phyloP scores from a whole-genome alignment of 2,329 filamentous ascomycete genomes.

The Phialophora tarda region DNA sequence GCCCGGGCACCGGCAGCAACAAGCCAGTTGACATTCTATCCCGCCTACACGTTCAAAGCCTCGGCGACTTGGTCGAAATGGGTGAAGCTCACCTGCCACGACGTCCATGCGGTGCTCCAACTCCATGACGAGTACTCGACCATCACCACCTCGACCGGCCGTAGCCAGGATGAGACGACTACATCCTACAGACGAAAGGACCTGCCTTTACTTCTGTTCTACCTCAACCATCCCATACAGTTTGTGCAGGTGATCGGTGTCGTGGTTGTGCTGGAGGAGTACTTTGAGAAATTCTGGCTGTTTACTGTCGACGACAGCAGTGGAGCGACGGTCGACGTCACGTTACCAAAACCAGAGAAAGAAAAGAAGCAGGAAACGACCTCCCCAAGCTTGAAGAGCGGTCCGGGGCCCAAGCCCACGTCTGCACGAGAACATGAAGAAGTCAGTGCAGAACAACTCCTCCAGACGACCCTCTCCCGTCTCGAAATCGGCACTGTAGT shows the following conservation, averaged over 20 bases:
- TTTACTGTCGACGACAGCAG: constrained; percentile 67
- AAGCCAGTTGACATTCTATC: constrained; percentile 54
- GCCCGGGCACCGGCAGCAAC: not conserved
- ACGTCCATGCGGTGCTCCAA: constrained; percentile 53
- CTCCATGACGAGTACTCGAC: constrained; percentile 28
- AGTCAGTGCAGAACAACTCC: constrained; percentile 12
- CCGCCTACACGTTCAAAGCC: constrained; percentile 63
- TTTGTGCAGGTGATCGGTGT: constrained; percentile 75
- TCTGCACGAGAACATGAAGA: constrained; percentile 8
- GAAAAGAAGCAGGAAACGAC: constrained; percentile 19
- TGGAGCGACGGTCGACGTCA: constrained; percentile 62
- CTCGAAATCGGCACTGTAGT: constrained; percentile 60
- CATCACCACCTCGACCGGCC: constrained; percentile 17
- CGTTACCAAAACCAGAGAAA: constrained; percentile 49
- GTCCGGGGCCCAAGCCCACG: constrained; percentile 37
- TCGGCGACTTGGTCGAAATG: constrained; percentile 68
- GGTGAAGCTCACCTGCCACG: constrained; percentile 64
- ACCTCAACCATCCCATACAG: constrained; percentile 75
- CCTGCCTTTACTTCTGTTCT: constrained; percentile 65
- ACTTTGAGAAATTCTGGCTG: constrained; percentile 44
- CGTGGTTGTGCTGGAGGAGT: constrained; percentile 63
- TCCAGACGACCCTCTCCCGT: constrained; percentile 42
- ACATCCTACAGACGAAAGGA: constrained; percentile 7
- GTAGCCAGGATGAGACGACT: not conserved
- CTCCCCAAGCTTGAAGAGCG: not conserved